phyloP scores from a whole-genome alignment of 1,284 basidiomycete species.

The Tilletia horrida region DNA sequence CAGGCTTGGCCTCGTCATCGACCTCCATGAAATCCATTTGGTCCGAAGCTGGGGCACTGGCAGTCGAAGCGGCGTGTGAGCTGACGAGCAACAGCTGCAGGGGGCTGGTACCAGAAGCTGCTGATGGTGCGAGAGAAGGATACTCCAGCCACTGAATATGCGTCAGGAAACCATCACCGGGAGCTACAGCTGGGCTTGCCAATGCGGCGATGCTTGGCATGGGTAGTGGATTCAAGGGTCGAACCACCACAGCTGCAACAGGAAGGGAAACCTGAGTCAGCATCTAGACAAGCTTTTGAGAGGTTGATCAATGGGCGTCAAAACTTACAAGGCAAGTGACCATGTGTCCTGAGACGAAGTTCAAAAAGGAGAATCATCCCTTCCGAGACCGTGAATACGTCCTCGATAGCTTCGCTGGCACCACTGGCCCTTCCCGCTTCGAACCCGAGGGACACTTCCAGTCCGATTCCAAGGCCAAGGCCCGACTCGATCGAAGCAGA shows the following conservation, averaged over 20 bases:
- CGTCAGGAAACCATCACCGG: not conserved
- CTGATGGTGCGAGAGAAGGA: not conserved
- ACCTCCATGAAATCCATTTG: not conserved
- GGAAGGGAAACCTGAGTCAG: not conserved
- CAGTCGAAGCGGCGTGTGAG: not conserved
- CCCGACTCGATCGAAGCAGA: not conserved
- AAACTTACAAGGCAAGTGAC: conserved; percentile 5
- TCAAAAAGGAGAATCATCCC: conserved; percentile 10
- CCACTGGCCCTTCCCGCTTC: too few species aligned
- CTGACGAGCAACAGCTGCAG: conserved; percentile 1
- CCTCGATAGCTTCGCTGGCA: not conserved
- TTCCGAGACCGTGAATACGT: not conserved
- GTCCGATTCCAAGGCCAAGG: not conserved
- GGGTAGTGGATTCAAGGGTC: conserved; percentile 1
- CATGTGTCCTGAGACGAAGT: not conserved
- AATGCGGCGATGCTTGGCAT: not conserved
- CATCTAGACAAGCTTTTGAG: too few species aligned
- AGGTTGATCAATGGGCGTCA: too few species aligned
- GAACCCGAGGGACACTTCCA: not conserved
- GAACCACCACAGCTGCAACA: not conserved
- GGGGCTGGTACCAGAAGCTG: not conserved
- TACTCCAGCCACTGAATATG: conserved; percentile 12
- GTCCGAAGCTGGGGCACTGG: not conserved
- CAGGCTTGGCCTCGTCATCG: not conserved
- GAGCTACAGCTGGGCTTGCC: not conserved